Percentiles rank a stretch among this genome's conserved stretches.
Conservation (phyloP, 352 stramenopile species). For the Phytopythium kandeliae region DNA sequence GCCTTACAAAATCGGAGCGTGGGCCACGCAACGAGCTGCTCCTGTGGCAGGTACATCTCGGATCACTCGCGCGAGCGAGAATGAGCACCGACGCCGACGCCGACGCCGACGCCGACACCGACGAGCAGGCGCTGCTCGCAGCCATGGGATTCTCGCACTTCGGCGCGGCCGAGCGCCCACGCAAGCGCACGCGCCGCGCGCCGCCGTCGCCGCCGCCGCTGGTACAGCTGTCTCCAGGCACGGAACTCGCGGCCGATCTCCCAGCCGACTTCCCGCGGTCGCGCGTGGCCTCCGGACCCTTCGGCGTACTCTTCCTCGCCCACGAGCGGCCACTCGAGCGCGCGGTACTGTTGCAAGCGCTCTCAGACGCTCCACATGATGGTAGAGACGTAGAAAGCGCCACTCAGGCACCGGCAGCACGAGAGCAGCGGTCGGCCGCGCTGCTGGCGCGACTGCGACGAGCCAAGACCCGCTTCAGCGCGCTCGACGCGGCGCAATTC, state of each 20-base stretch:
- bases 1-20: no score
- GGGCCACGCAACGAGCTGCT: no score
- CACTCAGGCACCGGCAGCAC: background rate
- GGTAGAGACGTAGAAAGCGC: background rate
- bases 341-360: slow-evolving; percentile 7
- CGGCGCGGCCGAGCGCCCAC: slow-evolving; percentile 19
- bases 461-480: slow-evolving; percentile 37
- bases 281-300: slow-evolving; percentile 10
- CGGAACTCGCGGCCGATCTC: slow-evolving; percentile 14
- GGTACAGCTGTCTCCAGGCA: slow-evolving; percentile 32
- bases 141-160: slow-evolving; percentile 68
- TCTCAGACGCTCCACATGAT: background rate
- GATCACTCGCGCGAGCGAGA: no score
- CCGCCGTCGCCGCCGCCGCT: background rate
- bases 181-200: slow-evolving; percentile 8
- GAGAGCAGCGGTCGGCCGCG: background rate
- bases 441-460: slow-evolving; percentile 29
- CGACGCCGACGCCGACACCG: slow-evolving; percentile 17
- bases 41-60: no score
- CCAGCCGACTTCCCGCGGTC: background rate
- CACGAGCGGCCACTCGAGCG: background rate
- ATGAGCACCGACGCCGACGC: no score
- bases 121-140: slow-evolving; percentile 27
- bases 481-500: slow-evolving; percentile 28
- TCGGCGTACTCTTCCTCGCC: slow-evolving; percentile 31